Evolutionary conservation across 495 filamentous ascomycete species (phyloP).

Genomic region (Darksidea phi): DNA sequence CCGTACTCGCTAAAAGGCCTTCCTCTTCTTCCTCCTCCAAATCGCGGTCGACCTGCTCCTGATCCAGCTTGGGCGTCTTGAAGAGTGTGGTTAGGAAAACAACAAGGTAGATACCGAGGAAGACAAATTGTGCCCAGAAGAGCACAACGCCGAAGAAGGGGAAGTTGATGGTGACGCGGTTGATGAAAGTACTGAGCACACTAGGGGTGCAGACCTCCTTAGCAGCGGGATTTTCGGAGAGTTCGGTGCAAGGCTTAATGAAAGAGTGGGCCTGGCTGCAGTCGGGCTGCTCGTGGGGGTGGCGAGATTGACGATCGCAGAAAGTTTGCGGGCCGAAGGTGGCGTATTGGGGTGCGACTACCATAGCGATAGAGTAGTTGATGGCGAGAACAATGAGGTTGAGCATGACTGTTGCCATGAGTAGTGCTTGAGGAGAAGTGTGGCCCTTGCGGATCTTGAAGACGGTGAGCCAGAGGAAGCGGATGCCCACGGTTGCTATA

Average conservation of each 20-base stretch:
- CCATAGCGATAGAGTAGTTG: constrained; percentile 87
- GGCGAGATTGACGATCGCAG: constrained; percentile 63
- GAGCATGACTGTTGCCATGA: constrained; percentile 86
- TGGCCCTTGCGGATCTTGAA: constrained; percentile 87
- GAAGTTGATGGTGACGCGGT: constrained; percentile 91
- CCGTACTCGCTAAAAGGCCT: constrained; percentile 77
- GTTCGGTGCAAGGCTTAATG: constrained; percentile 78
- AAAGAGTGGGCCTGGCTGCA: constrained; percentile 70
- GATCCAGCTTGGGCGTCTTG: constrained; percentile 72
- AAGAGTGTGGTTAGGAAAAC: constrained; percentile 74
- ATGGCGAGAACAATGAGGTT: constrained; percentile 83
- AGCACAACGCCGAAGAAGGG: constrained; percentile 90
- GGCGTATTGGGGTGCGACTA: constrained; percentile 90
- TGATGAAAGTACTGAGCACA: constrained; percentile 86
- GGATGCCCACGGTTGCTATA: constrained; percentile 81
- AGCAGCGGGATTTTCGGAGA: constrained; percentile 58
- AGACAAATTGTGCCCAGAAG: constrained; percentile 94
- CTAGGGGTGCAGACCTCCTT: constrained; percentile 82
- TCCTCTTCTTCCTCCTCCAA: constrained; percentile 95
- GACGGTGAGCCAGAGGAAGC: constrained; percentile 89
- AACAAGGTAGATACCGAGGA: constrained; percentile 79
- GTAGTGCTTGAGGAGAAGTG: constrained; percentile 87
- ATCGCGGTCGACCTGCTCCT: constrained; percentile 78
- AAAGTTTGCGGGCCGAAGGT: constrained; percentile 94
- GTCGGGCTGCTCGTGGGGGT: constrained; percentile 65